Base-by-base conservation (phyloP, 345 rosid species). In the Citrus sinensis region DNA sequence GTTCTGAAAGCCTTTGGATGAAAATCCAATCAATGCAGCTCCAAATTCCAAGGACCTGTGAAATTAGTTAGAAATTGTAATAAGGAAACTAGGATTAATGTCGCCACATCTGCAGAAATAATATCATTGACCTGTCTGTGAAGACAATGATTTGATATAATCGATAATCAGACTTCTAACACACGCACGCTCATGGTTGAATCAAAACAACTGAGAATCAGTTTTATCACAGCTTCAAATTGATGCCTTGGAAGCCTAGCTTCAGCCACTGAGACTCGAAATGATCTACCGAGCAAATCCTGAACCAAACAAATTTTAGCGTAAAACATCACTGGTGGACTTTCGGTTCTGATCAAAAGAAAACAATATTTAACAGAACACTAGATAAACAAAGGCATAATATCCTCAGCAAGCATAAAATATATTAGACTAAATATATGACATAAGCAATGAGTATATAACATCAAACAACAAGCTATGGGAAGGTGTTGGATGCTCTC, bases 261-360 rank as follows among this genome's bases (percentile, higher is more conserved):
- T 82, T 96, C 97, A 32, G 98, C 98, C 22, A 85, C 87, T 4
- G 97, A 87, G 75, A 96, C 99, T 73, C 97, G 94, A 54, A 96
- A 90, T 51, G 90, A 17, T 80, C 98, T 91, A 39, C 98, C 99
- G 74, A 87, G 91, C 90, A 94, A 87, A 78, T 94, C 97, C 99
- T 94, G 83, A 54, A 82, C 24, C 75, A 77, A 70, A 74, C 55
- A 78, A 66, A 61, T 17, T 67, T 70, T 32, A 69, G 22, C 30
- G 32, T 40, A 54, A 35, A 42, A 34, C 20, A 2, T 54, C 37
- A 6, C 37, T 35, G 0, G 54, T 55, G 29, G 25, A 40, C 9
- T 60, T 17, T n/a, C 24, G 7, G 1, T 2, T 29, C 6, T 13
- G 7, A 13, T 34, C 35, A 10, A 42, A 9, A 25, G n/a, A 59